These are phyloP conservation scores for Puccinia brachypodii DNA, from an alignment of 1,284 basidiomycete genomes.

Conservation along the genomic window DNA sequence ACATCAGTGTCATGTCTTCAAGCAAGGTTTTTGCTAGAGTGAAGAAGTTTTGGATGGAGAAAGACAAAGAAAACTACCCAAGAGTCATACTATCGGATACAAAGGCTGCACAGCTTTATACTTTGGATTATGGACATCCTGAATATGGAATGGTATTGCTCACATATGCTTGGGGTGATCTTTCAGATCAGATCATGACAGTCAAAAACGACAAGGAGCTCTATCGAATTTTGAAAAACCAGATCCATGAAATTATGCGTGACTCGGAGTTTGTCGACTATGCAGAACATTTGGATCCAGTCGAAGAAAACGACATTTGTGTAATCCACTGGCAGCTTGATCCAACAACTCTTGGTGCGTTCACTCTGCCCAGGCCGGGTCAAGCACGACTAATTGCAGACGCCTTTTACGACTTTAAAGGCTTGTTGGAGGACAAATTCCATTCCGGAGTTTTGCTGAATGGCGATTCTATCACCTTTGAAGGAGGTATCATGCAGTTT, in stretches of 20 bases:
- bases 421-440: neutral
- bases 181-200: slow-evolving; percentile 4
- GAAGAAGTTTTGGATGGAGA: slow-evolving; percentile 7
- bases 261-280: slow-evolving; percentile 5
- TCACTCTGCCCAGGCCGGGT: slow-evolving; percentile 7
- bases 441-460: slow-evolving; percentile 1
- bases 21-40: slow-evolving; percentile 9
- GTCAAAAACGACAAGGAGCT: neutral
- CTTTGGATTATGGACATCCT: slow-evolving; percentile 20
- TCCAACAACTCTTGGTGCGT: neutral
- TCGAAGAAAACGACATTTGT: neutral
- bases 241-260: slow-evolving; percentile 17
- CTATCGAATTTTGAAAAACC: neutral
- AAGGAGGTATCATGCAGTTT: no score
- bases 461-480: slow-evolving; percentile 5
- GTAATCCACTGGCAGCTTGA: slow-evolving; percentile 14
- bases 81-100: slow-evolving; percentile 21
- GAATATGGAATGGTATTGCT: slow-evolving; percentile 15
- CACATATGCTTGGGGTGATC: slow-evolving; percentile 9
- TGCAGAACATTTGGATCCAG: neutral
- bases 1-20: slow-evolving; percentile 8
- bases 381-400: neutral
- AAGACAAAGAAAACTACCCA: slow-evolving; percentile 7
- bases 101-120: slow-evolving; percentile 14
- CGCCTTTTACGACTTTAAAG: slow-evolving; percentile 9